Evolutionary conservation across 192 early-diverging fungal genomes (phyloP), one percentile per base, ranked within the genome.

Genomic region (Phlyctochytrium arcticum): DNA sequence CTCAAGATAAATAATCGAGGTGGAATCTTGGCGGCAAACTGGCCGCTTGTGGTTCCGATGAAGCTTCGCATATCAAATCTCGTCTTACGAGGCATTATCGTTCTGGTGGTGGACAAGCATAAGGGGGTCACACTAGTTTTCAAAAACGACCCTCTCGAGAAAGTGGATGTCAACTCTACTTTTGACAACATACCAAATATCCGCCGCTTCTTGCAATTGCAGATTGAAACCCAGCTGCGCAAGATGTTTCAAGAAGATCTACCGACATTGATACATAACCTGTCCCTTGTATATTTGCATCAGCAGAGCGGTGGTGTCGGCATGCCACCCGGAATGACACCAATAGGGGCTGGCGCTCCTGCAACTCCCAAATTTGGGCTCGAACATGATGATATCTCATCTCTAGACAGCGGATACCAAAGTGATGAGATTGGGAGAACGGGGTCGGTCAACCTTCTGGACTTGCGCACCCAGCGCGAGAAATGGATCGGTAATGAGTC

Each of bases 41-140:
- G 88, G 66, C 97, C 97, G 1, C 81, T 99, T 1, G 87, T 97
- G 0, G 94, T 99, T 6, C 97, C 96, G 5, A 97, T 99, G 95
- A 77, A 90, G 30, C 72, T 99, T 36, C 83, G 91, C 47, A 94
- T 99, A 32, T 89, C 87, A 57, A 89, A 92, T 34, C 80, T 99
- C 5, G 86, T 89, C 49, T 71, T 99, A 15, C 79, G 90, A 15
- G 97, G 96, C 0, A 95, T 98, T 51, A 84, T 95, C 26, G 93
- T 94, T 4, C 78, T 99, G 23, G 96, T 93, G 0, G 91, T 99
- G 1, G 93, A 93, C 62, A 92, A 96, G 72, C 79, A 88, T 48
- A 91, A 90, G 68, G 97, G 97, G 26, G 88, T 98, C 26, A 98
- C 96, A 0, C 80, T 99, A 47, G 94, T 92, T 17, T 98, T 99